These are phyloP conservation scores for Entoloma clypeatum DNA, from an alignment of 1,284 basidiomycete genomes.

Conservation along the genomic window DNA sequence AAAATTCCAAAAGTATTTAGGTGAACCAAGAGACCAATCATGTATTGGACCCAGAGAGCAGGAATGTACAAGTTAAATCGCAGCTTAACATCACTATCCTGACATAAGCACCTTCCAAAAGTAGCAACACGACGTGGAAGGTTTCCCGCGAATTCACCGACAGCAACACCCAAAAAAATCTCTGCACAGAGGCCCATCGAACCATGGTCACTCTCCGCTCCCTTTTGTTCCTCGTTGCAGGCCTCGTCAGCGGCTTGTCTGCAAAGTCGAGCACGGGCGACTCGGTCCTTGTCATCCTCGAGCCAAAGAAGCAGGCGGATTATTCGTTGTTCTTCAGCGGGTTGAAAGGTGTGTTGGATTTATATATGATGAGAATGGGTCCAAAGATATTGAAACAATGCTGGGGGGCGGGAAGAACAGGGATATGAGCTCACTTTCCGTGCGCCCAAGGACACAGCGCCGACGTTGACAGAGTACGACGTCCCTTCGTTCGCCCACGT, in stretches of 20 bases:
- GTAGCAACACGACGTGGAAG: constrained; percentile 22
- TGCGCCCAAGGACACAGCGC: constrained; percentile 65
- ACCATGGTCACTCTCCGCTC: constrained; percentile 30
- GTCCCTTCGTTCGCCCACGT: constrained; percentile 78
- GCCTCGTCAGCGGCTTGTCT: constrained; percentile 32
- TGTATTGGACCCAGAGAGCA: no score
- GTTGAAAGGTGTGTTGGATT: constrained; percentile 55
- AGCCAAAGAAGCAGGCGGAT: constrained; percentile 62
- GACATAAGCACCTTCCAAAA: constrained; percentile 16
- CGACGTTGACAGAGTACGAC: constrained; percentile 67
- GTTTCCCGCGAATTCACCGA: no score
- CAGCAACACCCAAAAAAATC: no score
- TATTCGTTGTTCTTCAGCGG: constrained; percentile 82
- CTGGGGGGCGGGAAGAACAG: constrained; percentile 42
- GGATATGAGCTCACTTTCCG: constrained; percentile 85
- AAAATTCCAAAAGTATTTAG: no score
- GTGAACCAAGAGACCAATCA: no score
- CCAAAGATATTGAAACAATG: background rate
- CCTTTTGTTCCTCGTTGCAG: constrained; percentile 26
- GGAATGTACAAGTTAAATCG: no score
- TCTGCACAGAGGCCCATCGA: constrained; percentile 10
- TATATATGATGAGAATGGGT: constrained; percentile 1
- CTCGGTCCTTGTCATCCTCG: constrained; percentile 81
- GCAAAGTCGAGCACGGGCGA: constrained; percentile 82
- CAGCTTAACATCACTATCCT: no score